Evolutionary conservation across 2,329 filamentous ascomycete species (phyloP).

Genomic region (Fusarium coicis): DNA sequence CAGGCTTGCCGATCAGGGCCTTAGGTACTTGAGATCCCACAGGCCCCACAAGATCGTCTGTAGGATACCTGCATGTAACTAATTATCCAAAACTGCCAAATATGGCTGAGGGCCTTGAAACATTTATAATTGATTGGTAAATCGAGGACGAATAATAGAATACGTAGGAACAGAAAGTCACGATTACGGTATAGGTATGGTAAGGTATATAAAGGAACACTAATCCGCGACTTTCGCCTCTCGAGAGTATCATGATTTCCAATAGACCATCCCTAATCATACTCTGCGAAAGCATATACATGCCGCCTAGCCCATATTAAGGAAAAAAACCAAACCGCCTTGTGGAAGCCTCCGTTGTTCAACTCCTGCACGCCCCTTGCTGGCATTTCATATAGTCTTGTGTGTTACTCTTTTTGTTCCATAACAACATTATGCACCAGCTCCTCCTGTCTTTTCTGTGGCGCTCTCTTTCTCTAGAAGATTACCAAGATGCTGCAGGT

Average conservation of each 20-base stretch:
- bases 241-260: conserved; percentile 23
- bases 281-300: not conserved
- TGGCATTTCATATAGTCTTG: conserved; percentile 1
- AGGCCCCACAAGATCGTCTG: not conserved
- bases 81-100: not conserved
- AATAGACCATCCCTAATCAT: conserved; percentile 8
- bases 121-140: not conserved
- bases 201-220: not conserved
- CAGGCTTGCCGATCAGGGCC: too few species aligned
- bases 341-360: not conserved
- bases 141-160: not conserved
- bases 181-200: not conserved
- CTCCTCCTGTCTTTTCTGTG: conserved; percentile 29
- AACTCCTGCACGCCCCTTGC: conserved; percentile 15
- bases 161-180: not conserved
- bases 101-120: not conserved
- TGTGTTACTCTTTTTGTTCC: not conserved
- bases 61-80: not conserved
- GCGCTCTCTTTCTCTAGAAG: conserved; percentile 63
- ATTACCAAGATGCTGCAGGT: conserved; percentile 66
- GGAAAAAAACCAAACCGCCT: not conserved
- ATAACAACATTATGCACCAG: conserved; percentile 15
- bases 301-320: not conserved
- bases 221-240: not conserved
- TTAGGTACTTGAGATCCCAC: not conserved